These are phyloP conservation scores for Fragilaria radians DNA, from an alignment of 108 stramenopile species.

Conservation along the genomic window DNA sequence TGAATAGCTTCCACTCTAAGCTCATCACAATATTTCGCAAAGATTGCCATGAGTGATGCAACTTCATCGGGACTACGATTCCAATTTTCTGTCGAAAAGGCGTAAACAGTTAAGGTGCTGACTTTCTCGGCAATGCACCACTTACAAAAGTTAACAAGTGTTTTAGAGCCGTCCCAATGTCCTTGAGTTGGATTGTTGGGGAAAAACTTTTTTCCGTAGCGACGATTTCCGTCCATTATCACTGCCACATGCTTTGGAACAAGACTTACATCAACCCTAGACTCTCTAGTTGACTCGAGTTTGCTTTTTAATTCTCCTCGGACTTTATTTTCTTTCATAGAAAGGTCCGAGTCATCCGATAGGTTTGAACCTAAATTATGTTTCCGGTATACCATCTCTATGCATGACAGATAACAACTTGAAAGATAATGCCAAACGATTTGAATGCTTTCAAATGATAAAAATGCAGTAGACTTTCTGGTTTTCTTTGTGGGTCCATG, in stretches of 20 bases:
- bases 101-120: constrained; percentile 85
- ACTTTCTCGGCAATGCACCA: constrained; percentile 91
- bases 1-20: constrained; percentile 79
- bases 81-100: constrained; percentile 99
- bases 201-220: constrained; percentile 64
- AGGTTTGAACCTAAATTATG: background rate
- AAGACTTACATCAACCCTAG: constrained; percentile 33
- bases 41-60: constrained; percentile 63
- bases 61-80: constrained; percentile 82
- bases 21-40: constrained; percentile 81
- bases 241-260: constrained; percentile 79
- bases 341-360: background rate
- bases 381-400: background rate
- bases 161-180: constrained; percentile 89
- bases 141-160: constrained; percentile 81
- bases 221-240: constrained; percentile 99
- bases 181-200: constrained; percentile 33
- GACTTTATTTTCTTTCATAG: constrained; percentile 25
- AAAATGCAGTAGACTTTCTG: background rate
- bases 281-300: constrained; percentile 28
- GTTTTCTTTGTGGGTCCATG: background rate
- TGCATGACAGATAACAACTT: background rate
- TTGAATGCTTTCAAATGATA: background rate
- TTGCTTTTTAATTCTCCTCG: constrained; percentile 16
- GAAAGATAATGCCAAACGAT: no score